Conservation (phyloP, 2,329 filamentous ascomycete species). For the Sclerotinia minor region DNA sequence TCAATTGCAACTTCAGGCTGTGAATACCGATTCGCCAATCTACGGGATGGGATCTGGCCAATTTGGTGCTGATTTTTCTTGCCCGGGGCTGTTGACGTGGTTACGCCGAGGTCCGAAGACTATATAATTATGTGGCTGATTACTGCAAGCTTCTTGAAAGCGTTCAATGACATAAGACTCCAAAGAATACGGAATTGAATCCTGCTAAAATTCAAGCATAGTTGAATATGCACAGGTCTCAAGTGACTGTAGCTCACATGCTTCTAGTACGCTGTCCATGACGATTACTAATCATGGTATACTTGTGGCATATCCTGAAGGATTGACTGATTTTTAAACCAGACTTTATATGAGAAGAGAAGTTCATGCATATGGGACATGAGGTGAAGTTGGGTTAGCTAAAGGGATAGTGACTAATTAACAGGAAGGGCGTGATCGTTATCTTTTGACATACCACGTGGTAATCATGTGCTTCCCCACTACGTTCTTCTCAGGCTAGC, state of each 20-base stretch:
- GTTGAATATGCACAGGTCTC: background rate
- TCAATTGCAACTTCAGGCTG: background rate
- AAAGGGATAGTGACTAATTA: conserved; percentile 5
- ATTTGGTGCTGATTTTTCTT: background rate
- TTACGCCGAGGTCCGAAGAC: background rate
- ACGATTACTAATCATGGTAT: background rate
- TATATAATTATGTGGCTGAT: conserved; percentile 9
- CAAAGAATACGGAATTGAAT: background rate
- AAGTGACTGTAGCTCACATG: background rate
- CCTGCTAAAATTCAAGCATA: background rate
- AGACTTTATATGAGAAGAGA: background rate
- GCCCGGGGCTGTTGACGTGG: background rate
- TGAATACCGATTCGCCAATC: background rate
- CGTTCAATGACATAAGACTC: conserved; percentile 8
- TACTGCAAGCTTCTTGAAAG: conserved; percentile 5
- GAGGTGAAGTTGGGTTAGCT: background rate
- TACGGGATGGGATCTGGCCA: background rate
- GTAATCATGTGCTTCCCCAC: background rate
- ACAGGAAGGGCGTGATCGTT: background rate
- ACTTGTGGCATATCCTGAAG: background rate
- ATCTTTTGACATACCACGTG: background rate
- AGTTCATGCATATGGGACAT: background rate
- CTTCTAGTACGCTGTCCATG: background rate
- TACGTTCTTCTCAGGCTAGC: conserved; percentile 8
- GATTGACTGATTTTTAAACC: background rate